These are phyloP conservation scores for Phytophthora cryptogea DNA, from an alignment of 352 stramenopile species.

Conservation along the genomic window DNA sequence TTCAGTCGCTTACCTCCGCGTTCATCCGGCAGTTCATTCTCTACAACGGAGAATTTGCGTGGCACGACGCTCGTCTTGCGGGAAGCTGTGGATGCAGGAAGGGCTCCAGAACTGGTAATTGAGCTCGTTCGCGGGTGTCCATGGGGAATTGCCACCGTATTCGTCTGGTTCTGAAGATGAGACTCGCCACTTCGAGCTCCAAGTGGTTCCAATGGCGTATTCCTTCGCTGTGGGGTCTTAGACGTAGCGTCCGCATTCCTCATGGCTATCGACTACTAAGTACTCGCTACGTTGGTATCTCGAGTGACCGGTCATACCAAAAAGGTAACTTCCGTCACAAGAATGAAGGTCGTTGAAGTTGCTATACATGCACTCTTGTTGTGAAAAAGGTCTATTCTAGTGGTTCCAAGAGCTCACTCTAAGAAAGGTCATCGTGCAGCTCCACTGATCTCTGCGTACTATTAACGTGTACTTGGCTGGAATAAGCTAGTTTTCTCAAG, in stretches of 20 bases:
- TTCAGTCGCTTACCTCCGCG: constrained; percentile 11
- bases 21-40: background rate
- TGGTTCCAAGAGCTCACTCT: background rate
- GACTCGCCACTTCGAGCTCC: constrained; percentile 7
- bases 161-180: constrained; percentile 9
- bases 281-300: constrained; percentile 3
- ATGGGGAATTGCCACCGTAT: background rate
- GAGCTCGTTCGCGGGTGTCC: constrained; percentile 9
- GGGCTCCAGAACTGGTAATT: background rate
- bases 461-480: background rate
- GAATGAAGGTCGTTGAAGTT: constrained; percentile 33
- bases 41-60: constrained; percentile 17
- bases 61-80: constrained; percentile 8
- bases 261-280: constrained; percentile 6
- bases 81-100: background rate
- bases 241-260: constrained; percentile 8
- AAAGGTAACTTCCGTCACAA: constrained; percentile 21
- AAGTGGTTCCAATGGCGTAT: constrained; percentile 28
- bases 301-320: constrained; percentile 20
- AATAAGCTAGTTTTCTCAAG: background rate
- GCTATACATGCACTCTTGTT: constrained; percentile 15
- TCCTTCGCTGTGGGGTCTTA: constrained; percentile 15
- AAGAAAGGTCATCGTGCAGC: background rate
- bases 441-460: background rate
- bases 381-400: background rate